Evolutionary conservation across 257 asterid species (phyloP).

Genomic region (Knoxia roxburghii): DNA sequence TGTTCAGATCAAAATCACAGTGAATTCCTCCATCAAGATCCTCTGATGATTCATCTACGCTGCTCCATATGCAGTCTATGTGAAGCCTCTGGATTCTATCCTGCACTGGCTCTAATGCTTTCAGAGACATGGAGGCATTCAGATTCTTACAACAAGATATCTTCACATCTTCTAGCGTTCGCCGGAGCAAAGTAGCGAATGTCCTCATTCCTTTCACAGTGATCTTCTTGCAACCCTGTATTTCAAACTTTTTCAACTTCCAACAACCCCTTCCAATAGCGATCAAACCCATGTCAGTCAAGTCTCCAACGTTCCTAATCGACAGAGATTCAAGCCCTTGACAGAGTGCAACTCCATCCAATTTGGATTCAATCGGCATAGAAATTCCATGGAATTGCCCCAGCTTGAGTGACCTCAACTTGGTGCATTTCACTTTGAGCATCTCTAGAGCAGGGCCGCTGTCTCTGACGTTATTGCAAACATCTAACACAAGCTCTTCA

Average conservation of each 20-base stretch:
- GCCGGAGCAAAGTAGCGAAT: slow-evolving; percentile 45
- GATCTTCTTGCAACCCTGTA: slow-evolving; percentile 67
- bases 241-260: slow-evolving; percentile 59
- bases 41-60: slow-evolving; percentile 31
- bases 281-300: slow-evolving; percentile 85
- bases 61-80: slow-evolving; percentile 76
- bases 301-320: slow-evolving; percentile 61
- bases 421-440: slow-evolving; percentile 60
- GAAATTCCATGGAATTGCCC: slow-evolving; percentile 83
- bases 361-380: slow-evolving; percentile 57
- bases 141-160: slow-evolving; percentile 82
- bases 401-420: slow-evolving; percentile 58
- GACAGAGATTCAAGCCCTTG: slow-evolving; percentile 62
- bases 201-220: slow-evolving; percentile 81
- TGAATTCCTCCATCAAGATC: slow-evolving; percentile 31
- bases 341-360: slow-evolving; percentile 83
- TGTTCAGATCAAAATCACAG: slow-evolving; percentile 40
- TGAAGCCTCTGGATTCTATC: slow-evolving; percentile 68
- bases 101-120: slow-evolving; percentile 74
- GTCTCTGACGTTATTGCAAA: slow-evolving; percentile 61
- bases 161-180: slow-evolving; percentile 64
- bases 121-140: slow-evolving; percentile 50
- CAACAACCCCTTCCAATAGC: slow-evolving; percentile 88
- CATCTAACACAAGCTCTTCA: slow-evolving; percentile 67
- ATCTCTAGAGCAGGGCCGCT: slow-evolving; percentile 78